phyloP scores from a whole-genome alignment of 2,329 filamentous ascomycete species.

The Neophaeococcomyces mojaviensis region DNA sequence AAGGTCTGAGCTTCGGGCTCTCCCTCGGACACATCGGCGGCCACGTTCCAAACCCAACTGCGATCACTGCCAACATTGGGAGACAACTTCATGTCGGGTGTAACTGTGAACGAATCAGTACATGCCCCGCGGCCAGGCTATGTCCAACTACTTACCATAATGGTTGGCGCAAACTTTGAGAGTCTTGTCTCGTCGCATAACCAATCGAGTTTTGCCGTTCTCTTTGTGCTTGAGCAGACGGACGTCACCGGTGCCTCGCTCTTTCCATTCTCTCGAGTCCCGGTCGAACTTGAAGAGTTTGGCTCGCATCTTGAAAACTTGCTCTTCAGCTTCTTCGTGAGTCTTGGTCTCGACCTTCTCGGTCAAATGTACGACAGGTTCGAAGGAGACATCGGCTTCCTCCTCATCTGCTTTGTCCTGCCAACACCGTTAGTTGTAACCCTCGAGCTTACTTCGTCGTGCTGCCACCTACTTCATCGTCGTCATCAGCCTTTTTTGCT shows the following conservation, averaged over 20 bases:
- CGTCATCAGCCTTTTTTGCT: constrained; percentile 59
- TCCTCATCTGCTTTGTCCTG: constrained; percentile 61
- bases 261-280: constrained; percentile 94
- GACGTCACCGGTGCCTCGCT: constrained; percentile 94
- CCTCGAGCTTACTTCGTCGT: constrained; percentile 17
- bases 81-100: constrained; percentile 97
- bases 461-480: constrained; percentile 33
- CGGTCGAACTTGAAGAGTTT: constrained; percentile 99
- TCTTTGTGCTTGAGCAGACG: constrained; percentile 97
- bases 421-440: constrained; percentile 9
- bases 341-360: constrained; percentile 97
- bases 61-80: constrained; percentile 97
- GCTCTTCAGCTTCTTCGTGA: constrained; percentile 96
- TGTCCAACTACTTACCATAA: constrained; percentile 59
- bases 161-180: constrained; percentile 99
- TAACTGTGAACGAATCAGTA: constrained; percentile 52
- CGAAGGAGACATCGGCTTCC: constrained; percentile 91
- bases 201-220: constrained; percentile 92
- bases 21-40: constrained; percentile 95
- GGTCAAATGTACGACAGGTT: constrained; percentile 90
- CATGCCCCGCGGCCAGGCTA: background rate
- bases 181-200: constrained; percentile 99
- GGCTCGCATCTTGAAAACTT: constrained; percentile 98
- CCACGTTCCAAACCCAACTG: constrained; percentile 98
- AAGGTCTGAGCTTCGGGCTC: constrained; percentile 93